Base-by-base conservation (phyloP, 306 rosid genomes). In the Trifolium fragiferum region DNA sequence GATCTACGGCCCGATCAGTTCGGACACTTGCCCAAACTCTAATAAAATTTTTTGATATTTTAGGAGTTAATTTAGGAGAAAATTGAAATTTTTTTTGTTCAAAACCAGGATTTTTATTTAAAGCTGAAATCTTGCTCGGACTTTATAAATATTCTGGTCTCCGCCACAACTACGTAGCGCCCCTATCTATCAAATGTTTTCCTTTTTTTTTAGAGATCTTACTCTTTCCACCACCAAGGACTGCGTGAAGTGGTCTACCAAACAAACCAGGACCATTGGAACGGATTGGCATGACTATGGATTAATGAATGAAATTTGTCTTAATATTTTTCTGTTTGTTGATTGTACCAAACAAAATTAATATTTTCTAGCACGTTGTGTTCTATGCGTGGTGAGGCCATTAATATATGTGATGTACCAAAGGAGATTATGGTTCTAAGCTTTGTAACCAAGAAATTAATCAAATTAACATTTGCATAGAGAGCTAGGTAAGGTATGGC, bases 221-320 rank as follows among this genome's bases (percentile, higher is more conserved):
- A 88, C 96, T 41, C 64, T 80, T 85, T 74, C 90, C 87, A 66
- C 81, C 87, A 4, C 91, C 93, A 18, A 88, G 73, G 61, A 68
- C 59, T 18, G 73, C 41, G 70, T 80, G 90, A 3, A 80, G 74
- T 54, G 82, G 69, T 71, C 77, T 74, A 53, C 66, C 82, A 30
- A 74, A 62, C 43, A 81, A 60, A 59, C 74, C 73, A 30, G 61
- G 62, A 76, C 59, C 67, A 43, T 50, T 8, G 51, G 53, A 54
- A 65, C 72, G 60, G 51, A 4, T 27, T 47, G 82, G 59, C 92
- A 86, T 90, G 79, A 16, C 58, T 74, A 15, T 43, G 13, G 2
- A 30, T 50, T 18, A 20, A 61, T 19, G 44, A 75, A 49, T 76
- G 76, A 79, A 59, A 59, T 19, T 19, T 84, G 7, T 68, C 6